Evolutionary conservation across 192 early-diverging fungal species (phyloP).

Genomic region (Fimicolochytrium jonesii): DNA sequence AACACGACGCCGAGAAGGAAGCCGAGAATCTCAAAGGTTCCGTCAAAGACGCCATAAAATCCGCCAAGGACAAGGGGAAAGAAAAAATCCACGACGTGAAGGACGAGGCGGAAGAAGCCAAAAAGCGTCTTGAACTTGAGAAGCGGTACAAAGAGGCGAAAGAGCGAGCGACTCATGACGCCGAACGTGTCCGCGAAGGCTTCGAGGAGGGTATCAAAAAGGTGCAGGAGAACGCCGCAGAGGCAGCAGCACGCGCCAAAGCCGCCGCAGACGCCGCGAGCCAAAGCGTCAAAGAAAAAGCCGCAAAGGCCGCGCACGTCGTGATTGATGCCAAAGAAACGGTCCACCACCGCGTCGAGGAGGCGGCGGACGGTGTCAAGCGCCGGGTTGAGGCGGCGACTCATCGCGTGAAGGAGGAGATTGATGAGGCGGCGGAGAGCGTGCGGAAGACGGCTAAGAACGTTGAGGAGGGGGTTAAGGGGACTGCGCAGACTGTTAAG

Average conservation of each 20-base stretch:
- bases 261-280: background rate
- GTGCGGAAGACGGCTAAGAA: background rate
- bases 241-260: background rate
- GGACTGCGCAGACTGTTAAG: background rate
- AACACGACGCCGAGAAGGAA: background rate
- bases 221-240: background rate
- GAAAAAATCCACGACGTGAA: background rate
- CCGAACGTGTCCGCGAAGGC: background rate
- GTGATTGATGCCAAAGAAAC: background rate
- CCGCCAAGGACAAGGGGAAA: background rate
- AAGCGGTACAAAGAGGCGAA: conserved; percentile 6
- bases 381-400: background rate
- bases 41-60: background rate
- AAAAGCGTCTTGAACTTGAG: background rate
- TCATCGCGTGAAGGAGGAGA: background rate
- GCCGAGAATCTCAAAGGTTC: background rate
- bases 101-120: background rate
- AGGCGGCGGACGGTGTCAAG: background rate
- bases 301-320: conserved; percentile 1
- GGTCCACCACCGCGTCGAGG: conserved; percentile 6
- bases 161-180: background rate
- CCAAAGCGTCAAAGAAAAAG: background rate
- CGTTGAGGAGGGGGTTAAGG: background rate
- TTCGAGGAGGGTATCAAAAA: background rate
- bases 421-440: conserved; percentile 3